Percentiles rank a stretch among this genome's conserved stretches.
phyloP scores from a whole-genome alignment of 768 basidiomycete genomes.

The Chalciporus chontae region DNA sequence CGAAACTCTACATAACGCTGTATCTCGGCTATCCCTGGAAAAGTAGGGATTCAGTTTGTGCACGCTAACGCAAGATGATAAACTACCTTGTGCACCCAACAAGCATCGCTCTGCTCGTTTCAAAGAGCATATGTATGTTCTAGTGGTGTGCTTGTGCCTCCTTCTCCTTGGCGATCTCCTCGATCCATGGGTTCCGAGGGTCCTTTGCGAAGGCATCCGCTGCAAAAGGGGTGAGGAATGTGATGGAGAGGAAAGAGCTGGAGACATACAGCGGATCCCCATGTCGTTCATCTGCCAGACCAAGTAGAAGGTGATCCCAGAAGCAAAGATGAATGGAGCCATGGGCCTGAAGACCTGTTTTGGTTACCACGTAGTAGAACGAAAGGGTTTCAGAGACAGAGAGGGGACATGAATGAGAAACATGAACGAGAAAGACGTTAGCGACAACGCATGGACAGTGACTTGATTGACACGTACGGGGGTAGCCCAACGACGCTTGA shows the following conservation, averaged over 20 bases:
- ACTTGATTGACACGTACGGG: constrained; percentile 18
- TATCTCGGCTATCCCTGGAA: constrained; percentile 9
- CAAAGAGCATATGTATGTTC: neutral
- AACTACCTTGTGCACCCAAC: constrained; percentile 10
- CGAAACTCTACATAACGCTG: constrained; percentile 19
- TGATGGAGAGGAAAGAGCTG: neutral
- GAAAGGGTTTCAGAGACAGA: neutral
- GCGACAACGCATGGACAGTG: too few species aligned
- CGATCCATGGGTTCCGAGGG: constrained; percentile 80
- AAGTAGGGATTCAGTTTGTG: neutral
- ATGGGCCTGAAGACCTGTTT: constrained; percentile 64
- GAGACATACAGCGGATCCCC: constrained; percentile 64
- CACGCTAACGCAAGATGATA: neutral
- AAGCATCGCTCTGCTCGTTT: neutral
- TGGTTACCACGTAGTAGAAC: constrained; percentile 6
- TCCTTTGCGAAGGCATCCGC: constrained; percentile 70
- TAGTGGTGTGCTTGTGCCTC: constrained; percentile 48
- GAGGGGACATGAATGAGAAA: neutral
- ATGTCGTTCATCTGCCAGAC: constrained; percentile 65
- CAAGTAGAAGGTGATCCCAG: constrained; percentile 60
- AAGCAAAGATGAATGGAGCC: constrained; percentile 78
- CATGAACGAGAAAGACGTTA: neutral
- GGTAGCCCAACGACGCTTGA: constrained; percentile 25
- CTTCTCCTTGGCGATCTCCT: constrained; percentile 69
- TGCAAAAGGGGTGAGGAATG: constrained; percentile 23